A percentile compares a stretch with the other conserved stretches of the same genome.
phyloP scores from a whole-genome alignment of 108 stramenopile species.

The Aureococcus anophagefferens region DNA sequence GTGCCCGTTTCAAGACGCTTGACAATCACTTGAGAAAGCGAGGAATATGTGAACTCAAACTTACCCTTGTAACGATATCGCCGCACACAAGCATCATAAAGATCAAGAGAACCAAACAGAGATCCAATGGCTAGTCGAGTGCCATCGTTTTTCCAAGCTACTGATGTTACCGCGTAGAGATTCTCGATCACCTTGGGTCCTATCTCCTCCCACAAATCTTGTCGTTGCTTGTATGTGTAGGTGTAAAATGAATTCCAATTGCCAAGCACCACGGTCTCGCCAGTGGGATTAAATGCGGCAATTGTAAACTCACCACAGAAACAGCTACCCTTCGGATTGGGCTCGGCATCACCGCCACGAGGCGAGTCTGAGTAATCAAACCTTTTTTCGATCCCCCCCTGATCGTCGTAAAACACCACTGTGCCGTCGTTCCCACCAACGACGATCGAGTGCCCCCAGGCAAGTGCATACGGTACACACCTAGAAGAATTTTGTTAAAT shows the following conservation, averaged over 20 bases:
- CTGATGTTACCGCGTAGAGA: slow-evolving; percentile 48
- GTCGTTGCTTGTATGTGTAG: slow-evolving; percentile 19
- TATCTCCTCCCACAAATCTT: slow-evolving; percentile 30
- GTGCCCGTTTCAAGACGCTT: slow-evolving; percentile 28
- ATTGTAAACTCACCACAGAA: slow-evolving; percentile 43
- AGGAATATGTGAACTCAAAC: slow-evolving; percentile 57
- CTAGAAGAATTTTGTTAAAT: too few relatives aligned
- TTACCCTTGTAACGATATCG: slow-evolving; percentile 38
- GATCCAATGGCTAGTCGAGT: slow-evolving; percentile 40
- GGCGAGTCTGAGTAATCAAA: slow-evolving; percentile 38
- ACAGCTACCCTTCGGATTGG: background rate
- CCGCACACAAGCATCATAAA: slow-evolving; percentile 42
- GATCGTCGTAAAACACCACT: slow-evolving; percentile 43
- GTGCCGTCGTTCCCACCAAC: slow-evolving; percentile 48
- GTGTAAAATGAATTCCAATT: slow-evolving; percentile 44
- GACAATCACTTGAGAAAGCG: slow-evolving; percentile 44
- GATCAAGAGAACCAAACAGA: slow-evolving; percentile 46
- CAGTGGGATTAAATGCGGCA: slow-evolving; percentile 39
- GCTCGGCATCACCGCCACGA: too few relatives aligned
- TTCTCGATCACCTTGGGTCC: slow-evolving; percentile 35
- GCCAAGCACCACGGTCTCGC: slow-evolving; percentile 47
- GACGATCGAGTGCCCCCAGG: slow-evolving; percentile 42
- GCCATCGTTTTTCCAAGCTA: slow-evolving; percentile 54
- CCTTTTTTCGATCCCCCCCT: slow-evolving; percentile 35
- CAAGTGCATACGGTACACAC: slow-evolving; percentile 38